Evolutionary conservation across 345 rosid genomes (phyloP).

Genomic region (Jatropha curcas): DNA sequence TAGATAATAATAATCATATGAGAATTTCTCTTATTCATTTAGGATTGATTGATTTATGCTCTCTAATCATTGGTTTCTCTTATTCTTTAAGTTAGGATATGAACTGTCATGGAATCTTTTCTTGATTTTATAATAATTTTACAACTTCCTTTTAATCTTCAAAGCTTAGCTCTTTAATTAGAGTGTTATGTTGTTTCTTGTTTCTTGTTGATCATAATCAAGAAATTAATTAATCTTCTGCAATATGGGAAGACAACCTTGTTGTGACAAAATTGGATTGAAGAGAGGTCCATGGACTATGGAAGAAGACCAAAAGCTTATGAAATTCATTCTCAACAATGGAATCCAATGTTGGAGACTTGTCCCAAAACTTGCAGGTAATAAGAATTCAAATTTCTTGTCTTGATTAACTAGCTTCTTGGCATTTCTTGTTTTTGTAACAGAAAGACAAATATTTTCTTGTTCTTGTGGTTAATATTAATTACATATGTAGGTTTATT

Average conservation of each 20-base stretch:
- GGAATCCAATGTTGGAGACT: constrained; percentile 21
- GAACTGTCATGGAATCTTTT: constrained; percentile 16
- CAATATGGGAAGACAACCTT: constrained; percentile 24
- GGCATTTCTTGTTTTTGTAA: no score
- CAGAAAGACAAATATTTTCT: no score
- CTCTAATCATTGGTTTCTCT: constrained; percentile 2
- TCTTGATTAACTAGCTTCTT: no score
- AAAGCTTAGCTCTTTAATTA: no score
- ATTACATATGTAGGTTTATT: constrained; percentile 10
- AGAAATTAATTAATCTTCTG: background rate
- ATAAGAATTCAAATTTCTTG: no score
- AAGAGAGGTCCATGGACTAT: constrained; percentile 24
- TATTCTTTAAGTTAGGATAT: background rate
- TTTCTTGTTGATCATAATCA: background rate
- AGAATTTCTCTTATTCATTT: no score
- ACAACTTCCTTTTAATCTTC: no score
- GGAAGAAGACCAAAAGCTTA: constrained; percentile 22
- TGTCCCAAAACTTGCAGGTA: constrained; percentile 28
- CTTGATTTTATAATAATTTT: constrained; percentile 15
- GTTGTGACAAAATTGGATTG: constrained; percentile 18
- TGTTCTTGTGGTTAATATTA: background rate
- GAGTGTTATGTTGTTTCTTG: no score
- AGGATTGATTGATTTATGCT: no score
- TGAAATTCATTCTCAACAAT: constrained; percentile 13
- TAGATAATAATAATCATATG: no score